Evolutionary conservation across 2,329 filamentous ascomycete species (phyloP).

Genomic region (Mollisia scopiformis): DNA sequence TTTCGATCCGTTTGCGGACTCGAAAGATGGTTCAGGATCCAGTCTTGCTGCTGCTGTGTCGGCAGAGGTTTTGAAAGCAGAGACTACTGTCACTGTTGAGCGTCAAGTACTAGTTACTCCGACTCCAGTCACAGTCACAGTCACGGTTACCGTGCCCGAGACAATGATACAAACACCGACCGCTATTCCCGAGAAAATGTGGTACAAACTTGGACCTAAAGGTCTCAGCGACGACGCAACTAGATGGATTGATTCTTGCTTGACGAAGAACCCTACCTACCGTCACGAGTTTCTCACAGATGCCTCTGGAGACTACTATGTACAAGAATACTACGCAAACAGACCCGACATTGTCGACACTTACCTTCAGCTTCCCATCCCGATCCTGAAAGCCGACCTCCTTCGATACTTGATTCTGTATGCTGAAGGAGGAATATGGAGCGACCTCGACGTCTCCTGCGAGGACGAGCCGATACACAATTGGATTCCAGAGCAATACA

Average conservation of each 20-base stretch:
- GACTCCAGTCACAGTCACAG: neutral
- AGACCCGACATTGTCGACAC: constrained; percentile 42
- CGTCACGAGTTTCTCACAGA: constrained; percentile 35
- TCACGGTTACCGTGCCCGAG: neutral
- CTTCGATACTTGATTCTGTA: constrained; percentile 45
- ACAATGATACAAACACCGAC: neutral
- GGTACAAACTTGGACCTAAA: constrained; percentile 44
- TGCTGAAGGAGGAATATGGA: constrained; percentile 45
- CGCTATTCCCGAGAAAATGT: constrained; percentile 38
- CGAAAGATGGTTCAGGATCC: neutral
- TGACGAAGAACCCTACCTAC: constrained; percentile 33
- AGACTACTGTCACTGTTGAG: neutral
- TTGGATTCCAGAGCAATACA: constrained; percentile 42
- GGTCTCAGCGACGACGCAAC: constrained; percentile 37
- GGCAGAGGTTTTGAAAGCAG: neutral
- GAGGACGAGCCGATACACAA: constrained; percentile 36
- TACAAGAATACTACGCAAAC: constrained; percentile 36
- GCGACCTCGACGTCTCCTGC: constrained; percentile 44
- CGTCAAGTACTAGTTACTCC: neutral
- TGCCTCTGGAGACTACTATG: constrained; percentile 30
- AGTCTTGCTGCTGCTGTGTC: neutral
- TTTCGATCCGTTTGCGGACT: constrained; percentile 1
- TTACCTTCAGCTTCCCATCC: constrained; percentile 39
- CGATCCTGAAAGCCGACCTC: constrained; percentile 46
- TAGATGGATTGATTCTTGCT: constrained; percentile 38